Evolutionary conservation across 495 filamentous ascomycete genomes (phyloP).

Genomic region (Hyphodiscus hymeniophilus): DNA sequence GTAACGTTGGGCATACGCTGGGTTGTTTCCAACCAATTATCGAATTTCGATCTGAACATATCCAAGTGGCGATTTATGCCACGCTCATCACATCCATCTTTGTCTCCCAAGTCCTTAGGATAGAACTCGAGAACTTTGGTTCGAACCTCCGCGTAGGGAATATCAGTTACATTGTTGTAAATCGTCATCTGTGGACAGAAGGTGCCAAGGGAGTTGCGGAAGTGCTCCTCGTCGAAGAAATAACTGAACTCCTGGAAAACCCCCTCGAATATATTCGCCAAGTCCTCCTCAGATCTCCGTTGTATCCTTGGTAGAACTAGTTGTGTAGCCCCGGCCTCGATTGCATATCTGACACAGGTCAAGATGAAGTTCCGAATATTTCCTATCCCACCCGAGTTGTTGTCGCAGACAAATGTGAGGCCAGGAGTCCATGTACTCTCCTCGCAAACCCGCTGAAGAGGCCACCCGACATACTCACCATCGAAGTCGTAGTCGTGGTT

Average conservation of each 20-base stretch:
- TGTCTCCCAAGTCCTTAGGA: slow-evolving; percentile 32
- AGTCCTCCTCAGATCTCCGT: slow-evolving; percentile 7
- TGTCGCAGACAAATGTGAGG: slow-evolving; percentile 38
- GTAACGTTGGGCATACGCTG: slow-evolving; percentile 1
- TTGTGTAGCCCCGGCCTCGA: slow-evolving; percentile 20
- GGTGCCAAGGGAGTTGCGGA: slow-evolving; percentile 6
- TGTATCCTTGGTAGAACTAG: slow-evolving; percentile 19
- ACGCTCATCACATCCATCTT: slow-evolving; percentile 32
- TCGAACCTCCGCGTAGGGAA: slow-evolving; percentile 28
- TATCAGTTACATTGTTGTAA: slow-evolving; percentile 26
- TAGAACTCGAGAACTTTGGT: slow-evolving; percentile 29
- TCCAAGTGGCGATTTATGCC: slow-evolving; percentile 39
- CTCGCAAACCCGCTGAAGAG: slow-evolving; percentile 34
- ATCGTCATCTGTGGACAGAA: slow-evolving; percentile 30
- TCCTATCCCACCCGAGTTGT: slow-evolving; percentile 43
- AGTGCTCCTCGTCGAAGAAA: slow-evolving; percentile 20
- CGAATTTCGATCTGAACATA: slow-evolving; percentile 25
- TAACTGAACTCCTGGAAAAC: slow-evolving; percentile 13
- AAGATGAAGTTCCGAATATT: slow-evolving; percentile 46
- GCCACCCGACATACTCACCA: slow-evolving; percentile 31
- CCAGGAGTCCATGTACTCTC: slow-evolving; percentile 31
- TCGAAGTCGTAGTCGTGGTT: slow-evolving; percentile 19
- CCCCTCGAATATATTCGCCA: slow-evolving; percentile 16
- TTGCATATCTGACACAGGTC: slow-evolving; percentile 24
- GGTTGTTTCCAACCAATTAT: slow-evolving; percentile 8